phyloP scores from a whole-genome alignment of 495 filamentous ascomycete genomes.

The Lophiostoma macrostomum region DNA sequence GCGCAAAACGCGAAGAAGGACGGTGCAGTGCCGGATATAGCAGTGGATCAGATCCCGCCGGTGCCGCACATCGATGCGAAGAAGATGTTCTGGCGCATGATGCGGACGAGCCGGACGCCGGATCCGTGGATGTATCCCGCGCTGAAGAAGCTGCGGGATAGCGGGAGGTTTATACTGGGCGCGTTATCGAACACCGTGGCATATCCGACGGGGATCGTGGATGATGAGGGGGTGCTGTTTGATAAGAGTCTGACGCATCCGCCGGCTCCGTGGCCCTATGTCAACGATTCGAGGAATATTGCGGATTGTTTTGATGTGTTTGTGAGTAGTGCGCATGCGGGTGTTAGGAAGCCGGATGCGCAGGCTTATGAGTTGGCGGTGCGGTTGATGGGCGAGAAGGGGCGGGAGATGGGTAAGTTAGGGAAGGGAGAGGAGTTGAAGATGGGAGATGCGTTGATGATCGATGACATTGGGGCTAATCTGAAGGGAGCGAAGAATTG shows the following conservation, averaged over 20 bases:
- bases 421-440: slow-evolving; percentile 48
- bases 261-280: slow-evolving; percentile 6
- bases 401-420: slow-evolving; percentile 54
- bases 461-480: slow-evolving; percentile 97
- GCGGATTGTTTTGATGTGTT: slow-evolving; percentile 73
- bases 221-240: slow-evolving; percentile 29
- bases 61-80: slow-evolving; percentile 74
- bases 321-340: slow-evolving; percentile 78
- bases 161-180: slow-evolving; percentile 66
- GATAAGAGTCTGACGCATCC: slow-evolving; percentile 7
- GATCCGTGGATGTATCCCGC: slow-evolving; percentile 89
- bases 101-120: slow-evolving; percentile 64
- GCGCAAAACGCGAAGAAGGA: slow-evolving; percentile 4
- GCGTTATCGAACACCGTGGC: slow-evolving; percentile 82
- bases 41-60: slow-evolving; percentile 47
- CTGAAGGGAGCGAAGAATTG: slow-evolving; percentile 71
- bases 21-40: slow-evolving; percentile 1
- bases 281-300: slow-evolving; percentile 44
- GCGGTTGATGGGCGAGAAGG: slow-evolving; percentile 57
- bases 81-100: slow-evolving; percentile 89
- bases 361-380: slow-evolving; percentile 76
- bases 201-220: slow-evolving; percentile 63
- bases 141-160: slow-evolving; percentile 62
- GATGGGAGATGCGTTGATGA: slow-evolving; percentile 72
- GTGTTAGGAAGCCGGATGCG: slow-evolving; percentile 81